These are phyloP conservation scores for Leccinum sublutescens DNA, from an alignment of 768 basidiomycete species.

Conservation along the genomic window DNA sequence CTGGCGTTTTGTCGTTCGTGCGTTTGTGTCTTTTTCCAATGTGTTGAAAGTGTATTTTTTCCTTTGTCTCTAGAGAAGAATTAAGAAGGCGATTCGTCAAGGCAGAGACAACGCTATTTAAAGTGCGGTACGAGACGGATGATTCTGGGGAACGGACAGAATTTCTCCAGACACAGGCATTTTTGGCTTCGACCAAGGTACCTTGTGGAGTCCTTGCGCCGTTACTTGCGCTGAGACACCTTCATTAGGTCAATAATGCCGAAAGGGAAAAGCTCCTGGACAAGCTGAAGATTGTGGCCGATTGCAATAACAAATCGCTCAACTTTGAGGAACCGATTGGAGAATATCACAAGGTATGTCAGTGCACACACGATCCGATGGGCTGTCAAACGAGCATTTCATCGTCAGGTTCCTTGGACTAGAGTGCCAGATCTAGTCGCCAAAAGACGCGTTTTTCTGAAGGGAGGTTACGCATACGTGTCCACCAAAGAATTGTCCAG, in stretches of 20 bases:
- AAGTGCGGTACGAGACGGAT: conserved; percentile 72
- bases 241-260: conserved; percentile 48
- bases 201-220: conserved; percentile 13
- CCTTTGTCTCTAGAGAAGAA: conserved; percentile 64
- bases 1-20: conserved; percentile 97
- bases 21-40: conserved; percentile 34
- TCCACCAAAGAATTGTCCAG: conserved; percentile 73
- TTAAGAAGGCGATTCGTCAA: conserved; percentile 84
- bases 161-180: conserved; percentile 62
- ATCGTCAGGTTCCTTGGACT: conserved; percentile 89
- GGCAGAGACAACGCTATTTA: conserved; percentile 84
- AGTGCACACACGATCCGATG: neutral
- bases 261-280: conserved; percentile 52
- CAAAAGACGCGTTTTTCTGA: conserved; percentile 73
- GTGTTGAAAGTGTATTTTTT: neutral
- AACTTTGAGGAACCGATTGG: neutral
- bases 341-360: conserved; percentile 70
- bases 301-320: conserved; percentile 9
- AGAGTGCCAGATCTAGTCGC: conserved; percentile 91
- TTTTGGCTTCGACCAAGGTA: conserved; percentile 65
- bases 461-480: conserved; percentile 87
- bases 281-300: conserved; percentile 44
- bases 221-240: conserved; percentile 3
- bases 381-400: neutral
- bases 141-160: conserved; percentile 51